Base-by-base conservation (phyloP, 176 grass and related monocot genomes). In the Zizania latifolia region DNA sequence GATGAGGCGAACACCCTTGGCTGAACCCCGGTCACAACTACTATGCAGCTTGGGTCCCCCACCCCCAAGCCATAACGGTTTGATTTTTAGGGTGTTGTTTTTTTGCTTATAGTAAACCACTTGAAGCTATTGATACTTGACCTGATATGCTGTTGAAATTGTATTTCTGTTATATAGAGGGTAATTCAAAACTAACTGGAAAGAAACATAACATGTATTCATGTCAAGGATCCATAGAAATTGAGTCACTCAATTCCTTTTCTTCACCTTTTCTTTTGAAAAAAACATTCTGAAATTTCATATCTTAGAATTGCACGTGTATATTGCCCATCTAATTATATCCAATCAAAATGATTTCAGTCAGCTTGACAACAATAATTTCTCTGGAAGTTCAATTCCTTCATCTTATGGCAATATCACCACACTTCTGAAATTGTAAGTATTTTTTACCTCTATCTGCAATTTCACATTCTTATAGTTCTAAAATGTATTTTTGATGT, bases 361-460 rank as follows among this genome's bases (percentile, higher is more conserved):
- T 21, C 93, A 97, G 74, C 83, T 97, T 19, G 93, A 97, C 79
- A 89, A 93, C 60, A 97, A 97, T 88, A 97, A 97, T 81, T 93
- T 97, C 82, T 87, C 89, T 6, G 90, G 93, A 71, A 88, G 68
- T 69, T 84, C 87, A 41, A 89, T 97, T 81, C 93, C 93, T 72
- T 3, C 75, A 78, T 90, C 90, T 71, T 97, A 82, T 71, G 70
- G 79, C 56, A 97, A 86, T 65, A 89, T 97, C 56, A 78, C 62
- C 15, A 84, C 78, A 65, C 93, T 97, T 80, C 65, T 90, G 53
- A 97, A 97, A 85, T 53, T 97, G 93, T 93, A 87, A 90, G 90
- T 86, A 80, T 62, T 67, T 80, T 40, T 56, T 38, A 84, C 9
- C 6, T 77, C 63, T 58, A 39, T 66, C 58, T 67, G 33, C 34